Evolutionary conservation across 2,329 filamentous ascomycete genomes (phyloP).

Genomic region (Xylaria arbuscula): DNA sequence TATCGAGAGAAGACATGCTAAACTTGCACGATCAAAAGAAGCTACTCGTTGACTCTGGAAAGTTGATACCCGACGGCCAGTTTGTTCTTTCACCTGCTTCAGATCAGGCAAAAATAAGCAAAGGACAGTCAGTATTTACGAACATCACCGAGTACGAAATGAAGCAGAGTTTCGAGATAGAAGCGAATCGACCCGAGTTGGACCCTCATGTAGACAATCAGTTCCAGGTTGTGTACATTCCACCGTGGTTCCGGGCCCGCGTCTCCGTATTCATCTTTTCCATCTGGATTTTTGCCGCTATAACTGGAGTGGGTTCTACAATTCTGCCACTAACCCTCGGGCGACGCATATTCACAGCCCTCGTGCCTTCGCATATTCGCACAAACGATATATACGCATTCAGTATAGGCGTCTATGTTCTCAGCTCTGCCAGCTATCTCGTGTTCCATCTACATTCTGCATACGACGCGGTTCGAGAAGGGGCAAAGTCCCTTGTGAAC

Average conservation of each 20-base stretch:
- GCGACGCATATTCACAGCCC: constrained; percentile 76
- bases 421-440: constrained; percentile 75
- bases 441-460: constrained; percentile 62
- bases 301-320: constrained; percentile 85
- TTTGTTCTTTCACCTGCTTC: constrained; percentile 95
- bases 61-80: constrained; percentile 76
- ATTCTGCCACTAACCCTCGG: constrained; percentile 89
- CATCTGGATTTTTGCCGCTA: constrained; percentile 93
- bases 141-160: constrained; percentile 76
- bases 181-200: constrained; percentile 57
- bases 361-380: constrained; percentile 76
- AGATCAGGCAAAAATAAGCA: constrained; percentile 93
- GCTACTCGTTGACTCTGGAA: constrained; percentile 59
- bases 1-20: constrained; percentile 53
- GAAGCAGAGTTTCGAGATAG: constrained; percentile 70
- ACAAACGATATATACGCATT: constrained; percentile 98
- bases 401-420: constrained; percentile 85
- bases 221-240: constrained; percentile 81
- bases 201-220: constrained; percentile 67
- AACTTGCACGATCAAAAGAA: constrained; percentile 55
- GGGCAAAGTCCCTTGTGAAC: constrained; percentile 43
- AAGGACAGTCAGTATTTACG: constrained; percentile 83
- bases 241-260: constrained; percentile 83
- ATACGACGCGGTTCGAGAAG: constrained; percentile 49
- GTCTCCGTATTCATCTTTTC: constrained; percentile 87